A percentile compares a stretch with the other conserved stretches of the same genome.
Evolutionary conservation across 345 rosid genomes (phyloP).

Genomic region (Turnera subulata): DNA sequence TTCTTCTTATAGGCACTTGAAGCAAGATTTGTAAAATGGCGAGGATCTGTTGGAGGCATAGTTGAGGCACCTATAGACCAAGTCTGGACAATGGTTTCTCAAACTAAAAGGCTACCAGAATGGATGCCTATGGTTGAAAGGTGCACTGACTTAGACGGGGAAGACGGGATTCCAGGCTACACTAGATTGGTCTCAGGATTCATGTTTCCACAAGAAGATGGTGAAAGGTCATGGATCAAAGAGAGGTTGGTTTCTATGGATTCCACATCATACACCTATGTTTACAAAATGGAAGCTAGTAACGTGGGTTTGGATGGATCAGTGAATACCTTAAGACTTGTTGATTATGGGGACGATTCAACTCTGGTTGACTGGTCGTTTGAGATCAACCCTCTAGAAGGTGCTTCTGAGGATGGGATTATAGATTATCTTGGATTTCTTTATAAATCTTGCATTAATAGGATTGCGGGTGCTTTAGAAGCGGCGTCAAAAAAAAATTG

Average conservation of each 20-base stretch:
- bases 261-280: constrained; percentile 26
- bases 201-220: constrained; percentile 53
- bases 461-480: constrained; percentile 38
- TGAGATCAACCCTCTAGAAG: constrained; percentile 40
- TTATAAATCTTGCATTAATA: constrained; percentile 44
- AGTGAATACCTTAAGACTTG: constrained; percentile 33
- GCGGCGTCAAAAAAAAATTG: constrained; percentile 12
- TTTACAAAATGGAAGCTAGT: constrained; percentile 47
- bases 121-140: constrained; percentile 61
- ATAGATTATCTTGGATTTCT: constrained; percentile 48
- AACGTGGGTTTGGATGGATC: constrained; percentile 54
- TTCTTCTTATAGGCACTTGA: constrained; percentile 21
- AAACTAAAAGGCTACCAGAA: constrained; percentile 37
- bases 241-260: constrained; percentile 52
- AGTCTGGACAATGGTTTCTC: constrained; percentile 45
- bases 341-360: constrained; percentile 36
- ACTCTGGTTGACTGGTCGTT: constrained; percentile 46
- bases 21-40: constrained; percentile 35
- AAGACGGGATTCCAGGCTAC: constrained; percentile 46
- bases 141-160: constrained; percentile 41
- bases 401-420: constrained; percentile 32
- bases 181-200: constrained; percentile 45
- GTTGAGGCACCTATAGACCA: constrained; percentile 41
- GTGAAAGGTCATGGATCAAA: constrained; percentile 58
- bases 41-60: constrained; percentile 37